Percentiles rank a stretch among this genome's conserved stretches.
Evolutionary conservation across 1,139 yeast genomes (phyloP).

Genomic region (Lipomyces yarrowii): DNA sequence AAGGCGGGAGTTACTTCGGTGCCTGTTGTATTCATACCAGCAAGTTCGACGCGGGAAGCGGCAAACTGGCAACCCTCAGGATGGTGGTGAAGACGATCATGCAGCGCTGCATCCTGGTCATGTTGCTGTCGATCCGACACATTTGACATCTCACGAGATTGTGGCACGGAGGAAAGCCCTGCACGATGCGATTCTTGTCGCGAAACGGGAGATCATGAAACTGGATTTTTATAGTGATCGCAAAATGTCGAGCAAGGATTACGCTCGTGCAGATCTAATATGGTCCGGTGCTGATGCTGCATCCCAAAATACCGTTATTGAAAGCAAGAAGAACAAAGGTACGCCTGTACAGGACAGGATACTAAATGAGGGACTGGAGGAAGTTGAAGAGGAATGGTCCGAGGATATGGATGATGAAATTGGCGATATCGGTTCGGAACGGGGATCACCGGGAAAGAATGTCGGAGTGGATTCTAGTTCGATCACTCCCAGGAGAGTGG

Average conservation of each 20-base stretch:
- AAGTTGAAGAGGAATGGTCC: constrained; percentile 19
- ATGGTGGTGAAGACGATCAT: constrained; percentile 3
- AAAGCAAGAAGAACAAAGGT: too few species aligned
- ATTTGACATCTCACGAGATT: constrained; percentile 11
- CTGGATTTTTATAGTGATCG: constrained; percentile 30
- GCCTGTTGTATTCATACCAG: constrained; percentile 20
- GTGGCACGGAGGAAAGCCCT: constrained; percentile 25
- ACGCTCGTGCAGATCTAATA: constrained; percentile 19
- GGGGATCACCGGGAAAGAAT: not conserved
- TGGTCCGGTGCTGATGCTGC: not conserved
- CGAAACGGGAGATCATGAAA: constrained; percentile 35
- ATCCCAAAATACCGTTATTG: not conserved
- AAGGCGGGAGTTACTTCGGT: constrained; percentile 30
- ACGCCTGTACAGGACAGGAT: constrained; percentile 3
- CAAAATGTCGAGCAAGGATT: constrained; percentile 26
- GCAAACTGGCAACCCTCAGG: not conserved
- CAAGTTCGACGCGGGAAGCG: constrained; percentile 21
- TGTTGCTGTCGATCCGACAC: constrained; percentile 10
- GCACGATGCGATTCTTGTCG: constrained; percentile 39
- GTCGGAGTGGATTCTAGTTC: not conserved
- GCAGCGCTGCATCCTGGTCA: constrained; percentile 28
- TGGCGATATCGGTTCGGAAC: not conserved
- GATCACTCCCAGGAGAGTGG: not conserved
- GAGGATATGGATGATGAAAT: not conserved
- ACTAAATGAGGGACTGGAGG: constrained; percentile 20